Evolutionary conservation across 2,329 filamentous ascomycete species (phyloP).

Genomic region (Corynespora cassiicola): DNA sequence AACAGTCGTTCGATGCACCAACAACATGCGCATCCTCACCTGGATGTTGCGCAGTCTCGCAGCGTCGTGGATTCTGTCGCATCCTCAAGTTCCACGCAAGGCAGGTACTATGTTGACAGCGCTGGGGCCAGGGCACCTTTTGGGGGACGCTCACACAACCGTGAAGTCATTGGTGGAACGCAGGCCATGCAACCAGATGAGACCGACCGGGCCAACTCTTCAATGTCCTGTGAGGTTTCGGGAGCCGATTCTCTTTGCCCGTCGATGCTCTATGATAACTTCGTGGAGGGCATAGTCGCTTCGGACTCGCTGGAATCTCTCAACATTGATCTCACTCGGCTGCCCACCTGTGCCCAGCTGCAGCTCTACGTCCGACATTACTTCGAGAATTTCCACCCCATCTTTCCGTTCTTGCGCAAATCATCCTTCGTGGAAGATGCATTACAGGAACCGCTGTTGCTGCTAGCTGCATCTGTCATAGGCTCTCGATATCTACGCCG

Average conservation of each 20-base stretch:
- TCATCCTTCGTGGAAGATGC: constrained; percentile 16
- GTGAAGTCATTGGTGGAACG: not conserved
- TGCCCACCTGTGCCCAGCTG: constrained; percentile 27
- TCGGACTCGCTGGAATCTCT: constrained; percentile 7
- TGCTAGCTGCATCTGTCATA: constrained; percentile 33
- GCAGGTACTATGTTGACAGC: constrained; percentile 20
- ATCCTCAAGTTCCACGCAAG: constrained; percentile 9
- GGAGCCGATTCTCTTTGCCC: constrained; percentile 1
- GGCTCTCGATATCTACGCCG: constrained; percentile 28
- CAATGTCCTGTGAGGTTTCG: not conserved
- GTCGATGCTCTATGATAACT: constrained; percentile 7
- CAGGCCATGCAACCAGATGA: too few species aligned
- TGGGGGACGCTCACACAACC: constrained; percentile 12
- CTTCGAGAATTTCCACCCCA: constrained; percentile 32
- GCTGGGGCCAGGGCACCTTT: constrained; percentile 20
- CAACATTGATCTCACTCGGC: constrained; percentile 11
- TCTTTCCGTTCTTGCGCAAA: constrained; percentile 36
- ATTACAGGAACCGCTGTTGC: constrained; percentile 20
- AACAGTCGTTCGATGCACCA: too few species aligned
- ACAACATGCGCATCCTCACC: too few species aligned
- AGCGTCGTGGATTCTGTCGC: constrained; percentile 10
- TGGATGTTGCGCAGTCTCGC: too few species aligned
- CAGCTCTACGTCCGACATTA: constrained; percentile 30
- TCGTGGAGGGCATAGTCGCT: constrained; percentile 11
- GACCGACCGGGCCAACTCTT: too few species aligned